Evolutionary conservation across 305 asterid genomes (phyloP), one percentile per base, ranked within the genome.

Genomic region (Fraxinus sp.): DNA sequence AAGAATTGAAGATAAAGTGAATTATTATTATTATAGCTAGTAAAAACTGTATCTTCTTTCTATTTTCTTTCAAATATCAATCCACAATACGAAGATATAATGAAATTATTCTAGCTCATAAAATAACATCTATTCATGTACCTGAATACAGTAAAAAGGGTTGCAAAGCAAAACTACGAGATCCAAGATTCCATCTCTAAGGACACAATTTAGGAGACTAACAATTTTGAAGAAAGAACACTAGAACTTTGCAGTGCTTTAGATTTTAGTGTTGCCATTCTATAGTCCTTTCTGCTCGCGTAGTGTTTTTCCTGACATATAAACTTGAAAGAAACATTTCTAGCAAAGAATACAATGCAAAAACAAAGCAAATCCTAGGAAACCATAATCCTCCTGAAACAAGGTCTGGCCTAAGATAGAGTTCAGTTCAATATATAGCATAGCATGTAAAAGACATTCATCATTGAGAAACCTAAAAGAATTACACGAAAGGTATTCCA

Each of bases 281-380:
- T 66, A 11, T 22, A 24, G 74, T 10, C 35, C 35, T 26, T 66
- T 24, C 74, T 66, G 35, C 74, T 66, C 32, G 3, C 5, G 4
- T 20, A 2, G 71, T 49, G 52, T 30, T 52, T 28, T 80, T 18
- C 57, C 68, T 18, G 22, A n/a, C 52, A 39, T 59, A 59, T 13
- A 5, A 81, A 20, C 80, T 13, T 20, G 80, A 35, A 24, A 39
- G 52, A 8, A 35, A 26, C 74, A 14, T 35, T 57, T 68, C 13
- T 24, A 52, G 74, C 33, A 39, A 52, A 71, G 85, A n/a, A 72
- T 57, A 41, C 57, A 28, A 82, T 74, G 62, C 8, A 32, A 79
- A 57, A 79, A 22, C 22, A 73, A 49, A 13, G 72, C 71, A 68
- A 26, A 52, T 26, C 75, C 78, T 39, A 76, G 66, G 7, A 44